Evolutionary conservation across 176 grass and related monocot genomes (phyloP), one percentile per base, ranked within the genome.

Genomic region (Paspalum vaginatum): DNA sequence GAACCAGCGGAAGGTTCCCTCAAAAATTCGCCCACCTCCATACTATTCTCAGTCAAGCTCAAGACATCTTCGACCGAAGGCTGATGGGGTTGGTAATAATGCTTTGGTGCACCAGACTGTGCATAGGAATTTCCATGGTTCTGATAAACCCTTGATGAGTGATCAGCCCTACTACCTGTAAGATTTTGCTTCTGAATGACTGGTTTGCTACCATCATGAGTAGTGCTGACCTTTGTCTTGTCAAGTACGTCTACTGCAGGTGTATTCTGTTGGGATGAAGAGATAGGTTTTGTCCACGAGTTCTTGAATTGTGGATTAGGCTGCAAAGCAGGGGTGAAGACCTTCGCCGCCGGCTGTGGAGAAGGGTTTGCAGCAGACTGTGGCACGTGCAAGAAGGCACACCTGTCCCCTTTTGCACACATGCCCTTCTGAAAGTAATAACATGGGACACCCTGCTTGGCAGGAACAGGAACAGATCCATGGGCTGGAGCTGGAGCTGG

Each of bases 341-440:
- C 79, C 68, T 82, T 86, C 9, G 58, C 25, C 27, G 43, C 17
- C 13, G 64, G 83, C 13, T 76, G 79, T n/a, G 48, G 61, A 81
- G 48, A 49, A 69, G 66, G 77, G 77, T 42, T 85, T 58, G 72
- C 91, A 59, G 76, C 44, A 81, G 42, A 40, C 49, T 72, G 78
- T 15, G 81, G 78, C 49, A 51, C 44, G 70, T 95, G 89, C 75
- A 79, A 61, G 81, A 92, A 95, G 64, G 79, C 25, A 68, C 93
- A 95, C 32, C 60, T 68, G 44, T 79, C 75, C 26, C 93, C 93
- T 88, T 87, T 95, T 15, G 78, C 22, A 9, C 93, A 95, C 72
- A 85, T 85, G 17, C 87, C 89, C 48, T 89, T 95, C 70, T 85
- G 84, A 20, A 92, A 92, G 70, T 83, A 95, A 81, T 85, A 85